Evolutionary conservation across 2,329 filamentous ascomycete genomes (phyloP).

Genomic region (Colletotrichum orbiculare): DNA sequence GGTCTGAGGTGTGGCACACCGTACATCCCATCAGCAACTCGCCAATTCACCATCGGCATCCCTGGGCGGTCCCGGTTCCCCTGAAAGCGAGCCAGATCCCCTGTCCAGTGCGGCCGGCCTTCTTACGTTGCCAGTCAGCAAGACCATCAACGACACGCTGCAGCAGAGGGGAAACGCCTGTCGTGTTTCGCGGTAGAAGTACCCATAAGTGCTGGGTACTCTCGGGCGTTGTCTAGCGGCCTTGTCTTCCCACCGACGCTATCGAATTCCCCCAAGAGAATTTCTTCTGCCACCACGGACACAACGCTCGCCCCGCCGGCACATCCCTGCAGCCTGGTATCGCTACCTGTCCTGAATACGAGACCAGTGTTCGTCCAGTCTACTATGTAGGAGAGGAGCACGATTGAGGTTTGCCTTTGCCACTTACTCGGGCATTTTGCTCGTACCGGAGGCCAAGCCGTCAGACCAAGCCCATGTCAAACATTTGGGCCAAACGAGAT

Average conservation of each 20-base stretch:
- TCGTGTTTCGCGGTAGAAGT: too few species aligned
- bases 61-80: constrained; percentile 19
- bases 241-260: constrained; percentile 30
- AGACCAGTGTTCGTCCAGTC: constrained; percentile 22
- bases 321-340: constrained; percentile 35
- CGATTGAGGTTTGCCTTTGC: not conserved
- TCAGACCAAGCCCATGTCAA: too few species aligned
- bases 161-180: too few species aligned
- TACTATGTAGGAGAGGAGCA: not conserved
- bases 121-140: too few species aligned
- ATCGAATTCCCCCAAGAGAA: constrained; percentile 27
- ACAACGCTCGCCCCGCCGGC: constrained; percentile 24
- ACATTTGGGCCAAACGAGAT: too few species aligned
- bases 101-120: constrained; percentile 29
- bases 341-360: constrained; percentile 37
- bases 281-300: constrained; percentile 22
- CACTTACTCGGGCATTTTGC: not conserved
- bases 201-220: constrained; percentile 4
- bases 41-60: constrained; percentile 31
- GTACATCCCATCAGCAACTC: constrained; percentile 28
- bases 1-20: constrained; percentile 4
- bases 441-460: too few species aligned
- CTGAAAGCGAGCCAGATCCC: constrained; percentile 31
- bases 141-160: too few species aligned
- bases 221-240: constrained; percentile 29